Evolutionary conservation across 2,329 filamentous ascomycete genomes (phyloP).

Genomic region (Aspergillus cejpii): DNA sequence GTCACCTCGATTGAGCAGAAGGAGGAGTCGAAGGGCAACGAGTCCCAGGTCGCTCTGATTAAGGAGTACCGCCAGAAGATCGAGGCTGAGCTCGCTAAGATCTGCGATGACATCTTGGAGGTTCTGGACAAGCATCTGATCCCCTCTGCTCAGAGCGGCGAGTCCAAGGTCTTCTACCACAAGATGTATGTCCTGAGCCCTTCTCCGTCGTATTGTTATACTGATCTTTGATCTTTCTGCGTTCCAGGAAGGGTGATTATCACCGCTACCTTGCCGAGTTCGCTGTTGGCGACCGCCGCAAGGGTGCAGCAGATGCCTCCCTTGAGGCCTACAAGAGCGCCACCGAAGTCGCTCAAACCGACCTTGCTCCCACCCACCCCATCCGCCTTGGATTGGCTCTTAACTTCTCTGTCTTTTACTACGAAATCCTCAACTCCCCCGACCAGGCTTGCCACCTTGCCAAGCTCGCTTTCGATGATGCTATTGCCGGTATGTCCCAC

Average conservation of each 20-base stretch:
- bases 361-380: slow-evolving; percentile 84
- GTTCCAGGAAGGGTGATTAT: slow-evolving; percentile 91
- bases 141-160: slow-evolving; percentile 85
- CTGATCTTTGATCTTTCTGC: slow-evolving; percentile 19
- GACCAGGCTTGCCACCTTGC: slow-evolving; percentile 97
- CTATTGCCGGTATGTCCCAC: slow-evolving; percentile 65
- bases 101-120: slow-evolving; percentile 95
- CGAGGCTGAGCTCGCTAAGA: slow-evolving; percentile 90
- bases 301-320: slow-evolving; percentile 86
- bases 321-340: slow-evolving; percentile 96
- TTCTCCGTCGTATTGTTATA: neutral
- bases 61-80: slow-evolving; percentile 99
- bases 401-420: slow-evolving; percentile 99
- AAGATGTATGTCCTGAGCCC: slow-evolving; percentile 67
- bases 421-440: slow-evolving; percentile 97
- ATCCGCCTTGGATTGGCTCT: slow-evolving; percentile 87
- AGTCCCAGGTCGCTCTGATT: slow-evolving; percentile 81
- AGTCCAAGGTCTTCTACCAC: slow-evolving; percentile 99
- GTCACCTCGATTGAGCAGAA: slow-evolving; percentile 98
- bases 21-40: slow-evolving; percentile 98
- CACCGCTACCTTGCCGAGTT: slow-evolving; percentile 98
- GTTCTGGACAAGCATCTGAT: slow-evolving; percentile 93
- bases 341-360: slow-evolving; percentile 82
- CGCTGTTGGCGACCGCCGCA: slow-evolving; percentile 87
- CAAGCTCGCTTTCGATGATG: slow-evolving; percentile 93